These are phyloP conservation scores for Acephala macrosclerotiorum DNA, from an alignment of 2,329 filamentous ascomycete genomes.

Conservation along the genomic window DNA sequence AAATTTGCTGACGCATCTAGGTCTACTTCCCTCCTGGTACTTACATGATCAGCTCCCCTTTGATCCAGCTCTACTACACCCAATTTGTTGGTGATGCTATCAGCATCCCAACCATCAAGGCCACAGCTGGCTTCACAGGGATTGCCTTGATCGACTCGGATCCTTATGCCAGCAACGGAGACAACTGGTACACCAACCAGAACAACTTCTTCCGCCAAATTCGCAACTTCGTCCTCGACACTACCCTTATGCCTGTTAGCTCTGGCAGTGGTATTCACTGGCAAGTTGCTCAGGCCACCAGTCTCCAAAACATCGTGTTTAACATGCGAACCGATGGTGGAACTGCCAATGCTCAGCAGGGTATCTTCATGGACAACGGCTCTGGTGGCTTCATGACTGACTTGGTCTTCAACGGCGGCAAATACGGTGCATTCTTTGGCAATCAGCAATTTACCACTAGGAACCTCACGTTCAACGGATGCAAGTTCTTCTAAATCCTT, in stretches of 20 bases:
- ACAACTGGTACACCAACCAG: conserved; percentile 82
- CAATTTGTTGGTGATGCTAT: conserved; percentile 86
- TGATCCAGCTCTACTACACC: conserved; percentile 91
- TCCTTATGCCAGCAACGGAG: conserved; percentile 75
- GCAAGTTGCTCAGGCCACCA: conserved; percentile 86
- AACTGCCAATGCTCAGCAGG: conserved; percentile 72
- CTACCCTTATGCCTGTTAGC: conserved; percentile 67
- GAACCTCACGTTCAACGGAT: conserved; percentile 82
- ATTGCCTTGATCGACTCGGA: conserved; percentile 91
- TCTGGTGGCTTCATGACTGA: conserved; percentile 87
- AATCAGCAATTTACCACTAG: conserved; percentile 89
- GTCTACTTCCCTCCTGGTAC: conserved; percentile 90
- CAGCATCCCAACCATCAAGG: conserved; percentile 78
- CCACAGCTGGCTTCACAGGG: conserved; percentile 73
- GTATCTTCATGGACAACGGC: conserved; percentile 86
- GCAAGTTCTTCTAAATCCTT: too few species aligned
- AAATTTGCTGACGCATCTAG: background rate
- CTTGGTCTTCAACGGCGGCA: conserved; percentile 83
- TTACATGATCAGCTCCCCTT: conserved; percentile 80
- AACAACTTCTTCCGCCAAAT: conserved; percentile 85
- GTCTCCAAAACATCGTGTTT: conserved; percentile 82
- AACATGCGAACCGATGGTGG: conserved; percentile 76
- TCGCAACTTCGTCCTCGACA: conserved; percentile 82
- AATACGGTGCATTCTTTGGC: conserved; percentile 79
- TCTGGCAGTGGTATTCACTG: conserved; percentile 79